phyloP scores from a whole-genome alignment of 441 rosid genomes.

The Pelargonium australe region DNA sequence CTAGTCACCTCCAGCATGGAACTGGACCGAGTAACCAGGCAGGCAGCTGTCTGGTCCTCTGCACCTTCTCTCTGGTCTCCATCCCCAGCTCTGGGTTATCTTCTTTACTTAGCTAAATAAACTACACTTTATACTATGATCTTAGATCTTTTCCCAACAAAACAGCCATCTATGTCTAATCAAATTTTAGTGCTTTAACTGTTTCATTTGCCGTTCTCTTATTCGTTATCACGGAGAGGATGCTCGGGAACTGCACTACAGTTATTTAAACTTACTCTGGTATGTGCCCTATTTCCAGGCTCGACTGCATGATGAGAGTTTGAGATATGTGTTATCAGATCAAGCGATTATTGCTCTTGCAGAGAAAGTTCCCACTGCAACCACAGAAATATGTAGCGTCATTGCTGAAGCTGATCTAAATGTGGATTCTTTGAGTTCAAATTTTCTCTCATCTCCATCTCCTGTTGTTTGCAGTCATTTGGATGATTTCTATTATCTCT shows the following conservation, averaged over 20 bases:
- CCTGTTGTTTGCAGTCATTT: conserved; percentile 65
- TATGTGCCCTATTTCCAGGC: conserved; percentile 48
- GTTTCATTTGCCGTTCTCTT: conserved; percentile 4
- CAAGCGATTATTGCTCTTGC: conserved; percentile 67
- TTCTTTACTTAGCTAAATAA: conserved; percentile 2
- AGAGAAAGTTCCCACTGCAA: conserved; percentile 36
- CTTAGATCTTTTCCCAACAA: conserved; percentile 5
- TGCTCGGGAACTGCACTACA: conserved; percentile 8
- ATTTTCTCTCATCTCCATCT: conserved; percentile 54
- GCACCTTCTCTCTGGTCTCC: not conserved
- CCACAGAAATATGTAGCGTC: conserved; percentile 38
- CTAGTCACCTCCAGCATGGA: conserved; percentile 6
- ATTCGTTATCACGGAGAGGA: conserved; percentile 8
- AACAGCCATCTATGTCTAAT: conserved; percentile 8
- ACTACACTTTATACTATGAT: not conserved
- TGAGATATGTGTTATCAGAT: conserved; percentile 71
- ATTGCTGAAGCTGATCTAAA: conserved; percentile 56
- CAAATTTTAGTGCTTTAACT: not conserved
- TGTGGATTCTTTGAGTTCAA: conserved; percentile 38
- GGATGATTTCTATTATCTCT: conserved; percentile 42
- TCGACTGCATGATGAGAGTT: conserved; percentile 92
- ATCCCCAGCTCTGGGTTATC: conserved; percentile 1
- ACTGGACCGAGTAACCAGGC: not conserved
- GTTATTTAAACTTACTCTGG: conserved; percentile 15
- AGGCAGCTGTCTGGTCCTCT: conserved; percentile 6